These are phyloP conservation scores for Zoysia pacifica DNA, from an alignment of 176 grass and related monocot genomes.

Conservation along the genomic window DNA sequence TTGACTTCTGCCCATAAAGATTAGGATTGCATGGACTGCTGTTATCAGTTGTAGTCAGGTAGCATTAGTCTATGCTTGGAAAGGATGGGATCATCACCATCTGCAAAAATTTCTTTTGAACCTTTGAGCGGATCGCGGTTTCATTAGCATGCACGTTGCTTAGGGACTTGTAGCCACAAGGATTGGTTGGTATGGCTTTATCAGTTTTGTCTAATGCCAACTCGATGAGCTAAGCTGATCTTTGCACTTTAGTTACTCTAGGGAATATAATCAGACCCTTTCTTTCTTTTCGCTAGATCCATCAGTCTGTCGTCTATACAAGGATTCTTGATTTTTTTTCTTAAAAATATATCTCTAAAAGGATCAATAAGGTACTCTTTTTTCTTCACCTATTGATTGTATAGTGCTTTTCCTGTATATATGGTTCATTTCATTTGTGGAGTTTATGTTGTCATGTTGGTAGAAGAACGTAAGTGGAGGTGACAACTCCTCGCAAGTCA, in stretches of 20 bases:
- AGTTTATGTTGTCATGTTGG: no score
- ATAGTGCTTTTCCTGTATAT: no score
- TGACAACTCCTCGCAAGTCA: no score
- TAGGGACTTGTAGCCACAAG: constrained; percentile 40
- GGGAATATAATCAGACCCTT: neutral
- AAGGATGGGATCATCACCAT: neutral
- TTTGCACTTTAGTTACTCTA: constrained; percentile 23
- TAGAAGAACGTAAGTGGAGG: no score
- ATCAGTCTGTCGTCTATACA: neutral
- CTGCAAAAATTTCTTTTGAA: constrained; percentile 14
- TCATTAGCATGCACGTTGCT: constrained; percentile 37
- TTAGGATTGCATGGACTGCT: neutral
- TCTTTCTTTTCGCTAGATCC: constrained; percentile 16
- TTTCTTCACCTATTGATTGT: no score
- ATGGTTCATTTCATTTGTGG: no score
- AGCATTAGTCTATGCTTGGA: constrained; percentile 19
- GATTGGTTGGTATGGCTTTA: constrained; percentile 24
- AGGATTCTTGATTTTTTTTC: neutral
- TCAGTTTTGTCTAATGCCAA: neutral
- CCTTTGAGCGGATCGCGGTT: constrained; percentile 11
- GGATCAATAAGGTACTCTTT: no score
- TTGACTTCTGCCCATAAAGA: neutral
- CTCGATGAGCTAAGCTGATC: constrained; percentile 4
- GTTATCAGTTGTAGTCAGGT: constrained; percentile 4
- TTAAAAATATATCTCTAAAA: neutral